Evolutionary conservation across 148 eudicot genomes (phyloP).

Genomic region (Persicaria maculosa): DNA sequence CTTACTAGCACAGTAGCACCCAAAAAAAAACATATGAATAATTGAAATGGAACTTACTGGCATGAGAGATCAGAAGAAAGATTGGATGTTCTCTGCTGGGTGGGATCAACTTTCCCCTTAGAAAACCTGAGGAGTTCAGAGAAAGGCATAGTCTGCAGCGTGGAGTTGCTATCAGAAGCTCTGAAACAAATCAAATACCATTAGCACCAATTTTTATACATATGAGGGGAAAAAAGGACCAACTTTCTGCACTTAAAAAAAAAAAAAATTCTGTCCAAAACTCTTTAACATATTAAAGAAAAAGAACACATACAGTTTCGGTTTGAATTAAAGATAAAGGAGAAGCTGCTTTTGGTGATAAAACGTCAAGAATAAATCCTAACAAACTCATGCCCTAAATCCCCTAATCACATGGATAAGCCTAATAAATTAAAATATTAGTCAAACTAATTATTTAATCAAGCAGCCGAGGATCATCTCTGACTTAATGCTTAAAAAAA

Average conservation of each 20-base stretch:
- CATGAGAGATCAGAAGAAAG: slow-evolving; percentile 35
- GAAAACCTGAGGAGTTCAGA: slow-evolving; percentile 60
- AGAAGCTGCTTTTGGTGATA: slow-evolving; percentile 21
- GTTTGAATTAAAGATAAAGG: slow-evolving; percentile 14
- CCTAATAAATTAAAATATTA: slow-evolving; percentile 31
- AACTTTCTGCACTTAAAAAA: neutral
- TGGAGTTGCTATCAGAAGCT: slow-evolving; percentile 18
- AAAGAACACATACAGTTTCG: neutral
- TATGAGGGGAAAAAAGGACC: too few species aligned
- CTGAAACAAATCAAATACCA: slow-evolving; percentile 18
- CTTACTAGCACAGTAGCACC: neutral
- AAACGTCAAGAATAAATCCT: neutral
- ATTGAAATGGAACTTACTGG: slow-evolving; percentile 38
- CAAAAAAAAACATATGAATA: neutral
- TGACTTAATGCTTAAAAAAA: slow-evolving; percentile 27
- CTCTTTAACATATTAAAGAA: neutral
- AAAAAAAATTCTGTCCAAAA: neutral
- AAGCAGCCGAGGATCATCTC: slow-evolving; percentile 26
- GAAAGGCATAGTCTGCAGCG: slow-evolving; percentile 57
- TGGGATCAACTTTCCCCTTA: slow-evolving; percentile 43
- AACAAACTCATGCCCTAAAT: slow-evolving; percentile 44
- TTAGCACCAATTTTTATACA: slow-evolving; percentile 8
- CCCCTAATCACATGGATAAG: slow-evolving; percentile 54
- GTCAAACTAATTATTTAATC: slow-evolving; percentile 59
- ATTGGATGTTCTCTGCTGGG: slow-evolving; percentile 37